A percentile compares a stretch with the other conserved stretches of the same genome.
Conservation (phyloP, 1,139 yeast species). For the Suhomyces taliae region DNA sequence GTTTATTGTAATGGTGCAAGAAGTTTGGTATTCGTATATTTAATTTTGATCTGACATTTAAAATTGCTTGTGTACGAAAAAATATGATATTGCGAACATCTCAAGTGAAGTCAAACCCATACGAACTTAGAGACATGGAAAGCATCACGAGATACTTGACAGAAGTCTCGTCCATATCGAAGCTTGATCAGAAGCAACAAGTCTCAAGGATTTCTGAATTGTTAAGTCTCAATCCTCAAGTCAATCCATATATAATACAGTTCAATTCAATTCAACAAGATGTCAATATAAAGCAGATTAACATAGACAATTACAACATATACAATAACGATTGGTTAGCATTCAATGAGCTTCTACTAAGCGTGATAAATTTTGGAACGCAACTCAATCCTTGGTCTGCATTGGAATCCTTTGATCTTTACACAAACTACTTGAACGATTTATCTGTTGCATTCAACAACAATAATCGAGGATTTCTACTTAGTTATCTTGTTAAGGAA, state of each 20-base stretch:
- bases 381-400: slow-evolving; percentile 63
- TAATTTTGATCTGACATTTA: background rate
- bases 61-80: background rate
- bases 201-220: slow-evolving; percentile 9
- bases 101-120: background rate
- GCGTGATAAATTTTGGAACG: slow-evolving; percentile 52
- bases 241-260: slow-evolving; percentile 13
- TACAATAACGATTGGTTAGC: slow-evolving; percentile 47
- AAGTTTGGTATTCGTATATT: no score
- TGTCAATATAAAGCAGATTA: slow-evolving; percentile 2
- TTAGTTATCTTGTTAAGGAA: slow-evolving; percentile 45
- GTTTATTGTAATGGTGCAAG: no score
- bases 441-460: slow-evolving; percentile 62
- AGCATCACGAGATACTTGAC: slow-evolving; percentile 9
- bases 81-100: background rate
- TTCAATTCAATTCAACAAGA: slow-evolving; percentile 8
- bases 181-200: slow-evolving; percentile 11
- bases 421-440: slow-evolving; percentile 52
- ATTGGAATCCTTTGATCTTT: slow-evolving; percentile 58
- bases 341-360: slow-evolving; percentile 49
- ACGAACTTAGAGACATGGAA: slow-evolving; percentile 9
- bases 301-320: slow-evolving; percentile 24
- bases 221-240: slow-evolving; percentile 13
- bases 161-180: slow-evolving; percentile 10
- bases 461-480: slow-evolving; percentile 46